Percentiles rank a stretch among this genome's conserved stretches.
Conservation (phyloP, 257 asterid species). For the Gentiana dahurica region DNA sequence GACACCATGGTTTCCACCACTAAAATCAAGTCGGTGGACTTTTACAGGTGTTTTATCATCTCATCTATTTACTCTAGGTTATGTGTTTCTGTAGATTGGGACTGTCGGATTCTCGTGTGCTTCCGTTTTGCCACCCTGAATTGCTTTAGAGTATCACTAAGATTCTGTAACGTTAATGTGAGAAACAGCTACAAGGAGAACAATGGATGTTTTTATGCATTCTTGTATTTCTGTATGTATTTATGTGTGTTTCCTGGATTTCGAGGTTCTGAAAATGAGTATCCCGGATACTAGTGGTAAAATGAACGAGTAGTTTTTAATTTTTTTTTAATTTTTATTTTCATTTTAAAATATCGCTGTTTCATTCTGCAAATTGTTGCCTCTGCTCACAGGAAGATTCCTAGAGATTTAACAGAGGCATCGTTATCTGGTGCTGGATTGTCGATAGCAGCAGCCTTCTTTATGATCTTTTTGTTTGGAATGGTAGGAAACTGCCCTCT, state of each 20-base stretch:
- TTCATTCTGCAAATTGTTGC: not conserved
- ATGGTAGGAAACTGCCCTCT: constrained; percentile 46
- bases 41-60: constrained; percentile 30
- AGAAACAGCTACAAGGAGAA: too few relatives aligned
- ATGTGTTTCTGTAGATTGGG: not conserved
- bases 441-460: constrained; percentile 75
- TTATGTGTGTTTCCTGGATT: too few relatives aligned
- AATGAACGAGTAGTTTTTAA: not conserved
- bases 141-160: too few relatives aligned
- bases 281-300: too few relatives aligned
- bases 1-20: constrained; percentile 35
- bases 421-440: constrained; percentile 90
- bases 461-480: constrained; percentile 81
- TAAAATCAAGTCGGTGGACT: constrained; percentile 57
- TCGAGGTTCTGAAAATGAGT: too few relatives aligned
- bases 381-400: constrained; percentile 66
- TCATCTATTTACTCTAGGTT: not conserved
- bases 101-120: not conserved
- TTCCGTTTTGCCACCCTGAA: not conserved
- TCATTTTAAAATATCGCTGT: not conserved
- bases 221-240: too few relatives aligned
- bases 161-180: too few relatives aligned
- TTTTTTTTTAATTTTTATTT: too few relatives aligned
- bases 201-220: too few relatives aligned
- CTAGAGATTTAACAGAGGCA: constrained; percentile 87